Percentiles rank a stretch among this genome's conserved stretches.
These are phyloP conservation scores for Microascus cirrosus DNA, from an alignment of 2,329 filamentous ascomycete genomes.

Conservation along the genomic window DNA sequence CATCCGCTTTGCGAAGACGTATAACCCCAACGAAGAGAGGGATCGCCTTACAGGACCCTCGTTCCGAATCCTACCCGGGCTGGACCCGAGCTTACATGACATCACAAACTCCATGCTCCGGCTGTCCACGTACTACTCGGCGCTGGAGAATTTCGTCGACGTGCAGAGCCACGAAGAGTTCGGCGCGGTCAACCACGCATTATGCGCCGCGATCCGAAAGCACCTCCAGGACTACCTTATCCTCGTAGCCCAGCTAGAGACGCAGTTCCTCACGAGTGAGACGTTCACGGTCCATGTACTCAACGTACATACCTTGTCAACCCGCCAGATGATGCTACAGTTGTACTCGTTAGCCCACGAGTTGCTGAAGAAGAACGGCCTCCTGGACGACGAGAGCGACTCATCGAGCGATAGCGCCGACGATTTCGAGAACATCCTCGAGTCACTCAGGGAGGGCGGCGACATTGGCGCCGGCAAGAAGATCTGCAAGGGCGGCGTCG, in stretches of 20 bases:
- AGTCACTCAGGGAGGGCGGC: slow-evolving; percentile 77
- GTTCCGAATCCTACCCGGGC: slow-evolving; percentile 68
- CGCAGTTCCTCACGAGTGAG: slow-evolving; percentile 79
- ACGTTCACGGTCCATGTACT: slow-evolving; percentile 88
- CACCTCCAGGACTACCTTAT: slow-evolving; percentile 88
- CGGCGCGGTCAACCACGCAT: slow-evolving; percentile 86
- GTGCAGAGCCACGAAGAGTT: slow-evolving; percentile 89
- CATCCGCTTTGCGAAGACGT: slow-evolving; percentile 72
- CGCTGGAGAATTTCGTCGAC: slow-evolving; percentile 86
- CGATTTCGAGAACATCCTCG: slow-evolving; percentile 86
- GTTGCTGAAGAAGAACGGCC: slow-evolving; percentile 74
- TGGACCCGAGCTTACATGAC: slow-evolving; percentile 87
- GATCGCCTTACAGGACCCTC: slow-evolving; percentile 73
- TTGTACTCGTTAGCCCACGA: slow-evolving; percentile 82
- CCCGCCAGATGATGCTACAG: slow-evolving; percentile 82
- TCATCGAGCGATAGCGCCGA: slow-evolving; percentile 63
- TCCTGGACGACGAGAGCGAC: slow-evolving; percentile 72
- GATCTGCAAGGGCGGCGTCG: slow-evolving; percentile 91
- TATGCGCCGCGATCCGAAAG: slow-evolving; percentile 90
- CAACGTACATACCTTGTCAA: slow-evolving; percentile 83
- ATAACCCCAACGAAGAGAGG: slow-evolving; percentile 76
- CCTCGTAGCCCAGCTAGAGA: slow-evolving; percentile 85
- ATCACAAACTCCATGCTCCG: slow-evolving; percentile 80
- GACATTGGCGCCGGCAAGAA: slow-evolving; percentile 77
- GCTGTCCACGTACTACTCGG: slow-evolving; percentile 88